Evolutionary conservation across 768 basidiomycete genomes (phyloP), one percentile per base, ranked within the genome.

Genomic region (Termitomyces sp.): DNA sequence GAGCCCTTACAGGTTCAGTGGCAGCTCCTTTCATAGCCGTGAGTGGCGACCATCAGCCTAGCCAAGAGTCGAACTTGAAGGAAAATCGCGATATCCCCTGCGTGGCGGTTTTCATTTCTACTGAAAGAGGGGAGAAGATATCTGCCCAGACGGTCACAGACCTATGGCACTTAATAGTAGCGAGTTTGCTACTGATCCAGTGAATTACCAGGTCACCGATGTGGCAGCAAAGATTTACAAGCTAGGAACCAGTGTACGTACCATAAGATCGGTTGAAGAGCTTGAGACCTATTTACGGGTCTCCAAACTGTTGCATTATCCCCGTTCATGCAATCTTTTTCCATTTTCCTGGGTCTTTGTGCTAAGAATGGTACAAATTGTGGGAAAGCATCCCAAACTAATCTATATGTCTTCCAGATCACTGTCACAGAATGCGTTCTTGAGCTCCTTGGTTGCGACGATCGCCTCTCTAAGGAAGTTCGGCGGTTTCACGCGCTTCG

Each of bases 381-480:
- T 42, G 54, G 25, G 53, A 55, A 29, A 40, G 53, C 40, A n/a
- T 10, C 38, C 40, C 29, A 17, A 43, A 56, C 55, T 31, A 34
- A 56, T 29, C 15, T 42, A 34, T 38, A 7, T 53, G 11, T 54
- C 53, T 54, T 54, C 53, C 53, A 40, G 52, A 38, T 38, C n/a
- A 25, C 37, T 53, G 52, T 53, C 52, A 53, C 9, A 55, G 54
- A 29, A 43, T 55, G 42, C n/a, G 42, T 42, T 43, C 55, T 32
- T 42, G n/a, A 43, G 42, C 54, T 31, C 43, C 17, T 56, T 43
- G 55, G 25, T 45, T 56, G 55, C 55, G 55, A 56, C 42, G 55
- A 56, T 56, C 55, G 17, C 40, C 42, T 56, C 42, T 31, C n/a
- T 56, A 14, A 56, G 55, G 55, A 56, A 56, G 31, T 43, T 56